These are phyloP conservation scores for Raphanus raphanistrum DNA, from an alignment of 345 rosid genomes.

Conservation along the genomic window DNA sequence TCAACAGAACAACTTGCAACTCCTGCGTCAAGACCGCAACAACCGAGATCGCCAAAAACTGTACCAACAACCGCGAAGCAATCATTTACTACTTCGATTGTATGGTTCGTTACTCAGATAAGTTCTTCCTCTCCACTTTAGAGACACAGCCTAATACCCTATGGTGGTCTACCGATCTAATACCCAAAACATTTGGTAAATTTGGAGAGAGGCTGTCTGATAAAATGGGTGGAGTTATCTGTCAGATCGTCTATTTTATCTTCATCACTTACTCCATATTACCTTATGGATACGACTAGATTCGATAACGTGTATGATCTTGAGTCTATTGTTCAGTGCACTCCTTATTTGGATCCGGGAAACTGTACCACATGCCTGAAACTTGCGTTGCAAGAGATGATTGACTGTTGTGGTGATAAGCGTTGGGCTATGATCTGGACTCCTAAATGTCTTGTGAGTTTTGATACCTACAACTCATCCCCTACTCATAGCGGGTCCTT, in stretches of 20 bases:
- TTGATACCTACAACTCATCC: not conserved
- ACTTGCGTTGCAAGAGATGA: constrained; percentile 25
- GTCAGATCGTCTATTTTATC: not conserved
- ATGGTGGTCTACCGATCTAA: not conserved
- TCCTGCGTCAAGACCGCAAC: constrained; percentile 37
- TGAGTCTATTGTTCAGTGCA: constrained; percentile 35
- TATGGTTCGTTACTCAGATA: constrained; percentile 44
- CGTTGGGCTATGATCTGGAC: constrained; percentile 17
- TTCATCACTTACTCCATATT: constrained; percentile 8
- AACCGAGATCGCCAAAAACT: not conserved
- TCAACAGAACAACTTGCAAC: constrained; percentile 29
- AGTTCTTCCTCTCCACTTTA: constrained; percentile 4
- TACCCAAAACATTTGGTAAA: constrained; percentile 4
- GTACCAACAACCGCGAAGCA: constrained; percentile 33
- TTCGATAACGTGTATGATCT: constrained; percentile 19
- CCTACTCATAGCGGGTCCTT: constrained; percentile 1
- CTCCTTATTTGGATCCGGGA: not conserved
- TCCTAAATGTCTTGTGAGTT: constrained; percentile 26
- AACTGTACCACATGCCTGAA: constrained; percentile 24
- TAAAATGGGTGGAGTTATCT: constrained; percentile 26
- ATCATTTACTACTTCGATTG: constrained; percentile 43
- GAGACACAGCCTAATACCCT: not conserved
- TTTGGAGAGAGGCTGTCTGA: constrained; percentile 14
- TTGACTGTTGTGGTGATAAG: not conserved
- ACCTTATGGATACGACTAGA: not conserved